phyloP scores from a whole-genome alignment of 331 rosid genomes.

The Quercus phellos region DNA sequence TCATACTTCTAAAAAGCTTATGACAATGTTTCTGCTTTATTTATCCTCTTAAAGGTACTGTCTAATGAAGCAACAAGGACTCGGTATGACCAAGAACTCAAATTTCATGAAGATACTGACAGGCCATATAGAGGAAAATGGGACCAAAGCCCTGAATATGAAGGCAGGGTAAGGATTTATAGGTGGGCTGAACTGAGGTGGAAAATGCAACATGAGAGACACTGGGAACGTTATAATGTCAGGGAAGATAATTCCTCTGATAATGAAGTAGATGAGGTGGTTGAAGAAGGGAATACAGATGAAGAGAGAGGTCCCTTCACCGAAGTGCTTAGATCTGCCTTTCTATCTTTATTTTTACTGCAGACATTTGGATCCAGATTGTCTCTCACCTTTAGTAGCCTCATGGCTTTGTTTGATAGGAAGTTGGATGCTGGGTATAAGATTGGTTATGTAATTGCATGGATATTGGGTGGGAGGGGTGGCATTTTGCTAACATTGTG shows the following conservation, averaged over 20 bases:
- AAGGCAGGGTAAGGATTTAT: constrained; percentile 42
- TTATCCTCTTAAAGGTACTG: constrained; percentile 51
- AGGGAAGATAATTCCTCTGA: constrained; percentile 18
- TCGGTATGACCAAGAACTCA: constrained; percentile 34
- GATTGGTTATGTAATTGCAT: constrained; percentile 68
- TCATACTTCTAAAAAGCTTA: neutral
- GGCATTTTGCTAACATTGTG: constrained; percentile 73
- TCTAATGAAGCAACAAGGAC: constrained; percentile 47
- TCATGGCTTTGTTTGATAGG: constrained; percentile 65
- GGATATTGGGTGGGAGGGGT: constrained; percentile 78
- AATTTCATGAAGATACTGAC: constrained; percentile 25
- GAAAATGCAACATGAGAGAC: constrained; percentile 34
- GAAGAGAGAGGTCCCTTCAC: constrained; percentile 55
- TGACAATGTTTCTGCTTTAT: constrained; percentile 1
- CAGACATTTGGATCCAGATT: constrained; percentile 36
- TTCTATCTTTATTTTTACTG: constrained; percentile 56
- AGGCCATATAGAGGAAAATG: constrained; percentile 33
- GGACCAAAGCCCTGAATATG: constrained; percentile 53
- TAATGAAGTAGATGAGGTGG: constrained; percentile 21
- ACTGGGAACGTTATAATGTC: constrained; percentile 21
- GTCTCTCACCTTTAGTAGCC: constrained; percentile 64
- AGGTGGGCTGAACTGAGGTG: constrained; percentile 61
- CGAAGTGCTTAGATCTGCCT: constrained; percentile 65
- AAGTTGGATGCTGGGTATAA: constrained; percentile 71
- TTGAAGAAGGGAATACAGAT: constrained; percentile 33